Conservation (phyloP, 2,329 filamentous ascomycete genomes). For the Pseudogymnoascus sp. region DNA sequence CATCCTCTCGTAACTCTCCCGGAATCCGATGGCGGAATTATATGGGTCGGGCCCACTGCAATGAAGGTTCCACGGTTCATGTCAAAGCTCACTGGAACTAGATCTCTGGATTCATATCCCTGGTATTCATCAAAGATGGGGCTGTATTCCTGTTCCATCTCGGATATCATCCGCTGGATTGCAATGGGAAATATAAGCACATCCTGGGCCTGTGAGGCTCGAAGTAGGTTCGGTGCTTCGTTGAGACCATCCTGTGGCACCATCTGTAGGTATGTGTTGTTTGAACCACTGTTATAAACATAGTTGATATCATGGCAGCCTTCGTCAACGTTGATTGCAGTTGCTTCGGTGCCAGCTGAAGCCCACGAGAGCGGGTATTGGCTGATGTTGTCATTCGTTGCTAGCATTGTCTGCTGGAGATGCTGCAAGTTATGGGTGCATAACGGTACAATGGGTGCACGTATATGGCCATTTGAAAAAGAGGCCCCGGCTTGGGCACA, state of each 20-base stretch:
- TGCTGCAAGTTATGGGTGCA: not conserved
- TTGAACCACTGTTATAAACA: not conserved
- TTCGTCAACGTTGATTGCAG: not conserved
- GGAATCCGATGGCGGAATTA: not conserved
- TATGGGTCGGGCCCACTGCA: not conserved
- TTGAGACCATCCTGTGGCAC: slow-evolving; percentile 1
- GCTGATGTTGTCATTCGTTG: not conserved
- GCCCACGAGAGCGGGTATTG: not conserved
- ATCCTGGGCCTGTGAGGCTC: slow-evolving; percentile 1
- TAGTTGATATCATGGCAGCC: not conserved
- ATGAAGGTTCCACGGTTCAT: not conserved
- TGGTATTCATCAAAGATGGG: not conserved
- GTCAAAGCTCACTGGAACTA: not conserved
- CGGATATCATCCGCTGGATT: not conserved
- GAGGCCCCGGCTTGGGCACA: not conserved
- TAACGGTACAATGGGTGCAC: not conserved
- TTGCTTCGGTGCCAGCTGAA: not conserved
- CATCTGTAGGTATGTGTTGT: not conserved
- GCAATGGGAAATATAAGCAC: not conserved
- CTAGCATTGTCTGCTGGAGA: not conserved
- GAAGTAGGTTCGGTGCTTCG: not conserved
- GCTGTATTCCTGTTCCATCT: not conserved
- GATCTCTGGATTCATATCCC: not conserved
- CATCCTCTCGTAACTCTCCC: not conserved
- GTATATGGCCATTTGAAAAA: not conserved